Base-by-base conservation (phyloP, 768 basidiomycete species). In the Auriculariales sp. region DNA sequence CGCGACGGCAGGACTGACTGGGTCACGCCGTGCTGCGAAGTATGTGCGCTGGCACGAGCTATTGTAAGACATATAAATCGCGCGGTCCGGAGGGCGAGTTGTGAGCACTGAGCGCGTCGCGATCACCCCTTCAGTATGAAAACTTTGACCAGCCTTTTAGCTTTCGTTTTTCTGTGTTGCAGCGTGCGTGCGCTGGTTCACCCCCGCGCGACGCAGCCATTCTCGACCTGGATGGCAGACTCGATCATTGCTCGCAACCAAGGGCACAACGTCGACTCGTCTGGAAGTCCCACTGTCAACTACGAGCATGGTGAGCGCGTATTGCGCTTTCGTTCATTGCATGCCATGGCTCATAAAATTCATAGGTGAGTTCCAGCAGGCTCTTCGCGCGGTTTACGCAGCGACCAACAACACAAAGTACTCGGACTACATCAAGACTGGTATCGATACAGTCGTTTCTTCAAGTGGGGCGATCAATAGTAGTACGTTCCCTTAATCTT, bases 231-330 rank as follows among this genome's bases (percentile, higher is more conserved):
- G 70, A 68, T 69, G 19, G 71, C 69, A 12, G 68, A 71, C 48
- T 72, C 71, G 3, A 68, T 64, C 2, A 72, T 72, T 48, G 55
- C 60, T 31, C 64, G 71, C 5, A 61, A 62, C 1, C 71, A 74
- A 57, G 71, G 71, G 2, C 68, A 71, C 55, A 70, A 71, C 3
- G 57, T 69, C 11, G 51, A 64, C 1, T 56, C 51, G 28, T 34
- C 32, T 1, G 68, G 67, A 28, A 59, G 50, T 2, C 58, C 71
- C 0, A 49, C 56, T 10, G 68, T 70, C 28, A 66, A 64, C 0
- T 74, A 72, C 52, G 68, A 70, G 50, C 66, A 66, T 44, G 67
- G 67, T 15, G n/a, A n/a, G n/a, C n/a, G n/a, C n/a, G n/a, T n/a
- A n/a, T n/a, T n/a, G n/a, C n/a, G n/a, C n/a, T n/a, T n/a, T n/a